These are phyloP conservation scores for Coemansia sp. DNA, from an alignment of 192 early-diverging fungal species.

Conservation along the genomic window DNA sequence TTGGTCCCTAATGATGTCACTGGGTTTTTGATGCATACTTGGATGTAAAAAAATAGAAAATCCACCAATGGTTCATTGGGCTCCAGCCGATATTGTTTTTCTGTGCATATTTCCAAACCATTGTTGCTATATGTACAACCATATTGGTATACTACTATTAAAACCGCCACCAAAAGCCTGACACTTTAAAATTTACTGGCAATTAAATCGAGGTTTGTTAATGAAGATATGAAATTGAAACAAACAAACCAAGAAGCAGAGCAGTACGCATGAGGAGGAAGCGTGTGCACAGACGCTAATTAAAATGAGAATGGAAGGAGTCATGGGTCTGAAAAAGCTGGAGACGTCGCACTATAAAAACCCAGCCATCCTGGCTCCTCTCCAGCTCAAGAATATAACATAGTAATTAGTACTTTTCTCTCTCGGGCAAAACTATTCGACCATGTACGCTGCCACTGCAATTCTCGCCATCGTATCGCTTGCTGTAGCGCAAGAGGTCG, in stretches of 20 bases:
- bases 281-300: not conserved
- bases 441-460: slow-evolving; percentile 15
- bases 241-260: not conserved
- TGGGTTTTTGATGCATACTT: not conserved
- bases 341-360: not conserved
- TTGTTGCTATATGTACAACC: not conserved
- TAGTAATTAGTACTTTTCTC: not conserved
- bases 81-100: not conserved
- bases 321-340: not conserved
- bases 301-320: not conserved
- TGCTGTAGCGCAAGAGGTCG: slow-evolving; percentile 36
- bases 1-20: not conserved
- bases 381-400: not conserved
- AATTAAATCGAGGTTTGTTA: not conserved
- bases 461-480: slow-evolving; percentile 8
- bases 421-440: not conserved
- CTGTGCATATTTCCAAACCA: not conserved
- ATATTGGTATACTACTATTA: not conserved
- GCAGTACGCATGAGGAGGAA: not conserved
- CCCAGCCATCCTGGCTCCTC: not conserved
- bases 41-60: not conserved
- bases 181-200: not conserved
- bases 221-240: not conserved
- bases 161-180: slow-evolving; percentile 1
- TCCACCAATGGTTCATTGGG: not conserved